Evolutionary conservation across 1,284 basidiomycete genomes (phyloP), one percentile per base, ranked within the genome.

Genomic region (Ganoderma resinaceum): DNA sequence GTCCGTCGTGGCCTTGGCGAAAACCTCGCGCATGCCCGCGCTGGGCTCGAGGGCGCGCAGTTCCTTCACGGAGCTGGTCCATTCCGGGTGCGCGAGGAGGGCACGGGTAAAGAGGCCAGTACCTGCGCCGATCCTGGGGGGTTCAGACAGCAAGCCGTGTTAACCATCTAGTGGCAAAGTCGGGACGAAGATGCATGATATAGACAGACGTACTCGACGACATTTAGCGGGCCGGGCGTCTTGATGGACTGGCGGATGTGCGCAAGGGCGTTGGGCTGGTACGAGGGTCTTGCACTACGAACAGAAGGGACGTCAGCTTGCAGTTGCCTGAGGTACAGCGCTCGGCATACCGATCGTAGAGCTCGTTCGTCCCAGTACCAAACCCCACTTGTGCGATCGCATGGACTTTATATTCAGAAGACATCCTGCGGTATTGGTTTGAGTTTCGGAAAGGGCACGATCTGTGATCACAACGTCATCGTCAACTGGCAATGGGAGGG

Each of bases 61-160:
- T 66, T 84, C 75, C 52, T 81, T 81, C 63, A 95, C 82, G 57
- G 77, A 75, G 8, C 78, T 75, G 18, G 83, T 75, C 85, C 87
- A 91, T 57, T 85, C 83, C 8, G 87, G 82, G 77, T 92, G 86
- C 3, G 86, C 84, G 55, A 95, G 82, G 31, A 95, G 78, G 2
- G 92, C 91, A 20, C 93, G 87, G 29, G 93, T 94, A 78, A 94
- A 95, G 61, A 95, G 87, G 4, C 93, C 93, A 2, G 93, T 94
- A 38, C 93, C 93, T 43, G 89, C 80, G 35, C 93, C 90, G 53
- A 93, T 82, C 75, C 91, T 92, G 73, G 23, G 38, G 31, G 18
- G 31, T 23, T 20, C 14, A 18, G 23, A 26, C 6, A 29, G 38
- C 37, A 11, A 14, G 55, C 4, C 16, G 12, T 58, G 20, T 37